A percentile compares a stretch with the other conserved stretches of the same genome.
Conservation (phyloP, 78 protist species). For the Isochrysis galbana region DNA sequence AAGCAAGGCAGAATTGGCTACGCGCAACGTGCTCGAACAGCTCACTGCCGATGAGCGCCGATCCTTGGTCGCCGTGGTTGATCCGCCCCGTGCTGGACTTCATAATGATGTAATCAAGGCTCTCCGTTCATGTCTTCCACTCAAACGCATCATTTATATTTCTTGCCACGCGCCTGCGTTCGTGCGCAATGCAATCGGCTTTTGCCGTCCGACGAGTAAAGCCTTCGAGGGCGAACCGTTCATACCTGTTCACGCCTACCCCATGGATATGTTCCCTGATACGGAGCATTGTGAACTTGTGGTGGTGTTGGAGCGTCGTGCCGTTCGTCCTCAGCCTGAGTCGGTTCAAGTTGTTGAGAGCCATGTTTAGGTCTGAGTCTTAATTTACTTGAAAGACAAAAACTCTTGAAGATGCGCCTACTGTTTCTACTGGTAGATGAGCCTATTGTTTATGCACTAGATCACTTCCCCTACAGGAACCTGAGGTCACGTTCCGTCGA, state of each 20-base stretch:
- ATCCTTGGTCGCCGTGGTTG: slow-evolving; percentile 57
- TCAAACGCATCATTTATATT: slow-evolving; percentile 70
- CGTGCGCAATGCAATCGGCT: slow-evolving; percentile 38
- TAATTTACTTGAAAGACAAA: no score
- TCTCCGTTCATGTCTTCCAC: slow-evolving; percentile 45
- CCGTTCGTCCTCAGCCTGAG: no score
- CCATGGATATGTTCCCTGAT: slow-evolving; percentile 89
- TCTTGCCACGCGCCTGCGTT: slow-evolving; percentile 71
- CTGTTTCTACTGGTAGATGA: no score
- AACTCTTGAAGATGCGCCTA: no score
- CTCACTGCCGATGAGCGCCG: neutral
- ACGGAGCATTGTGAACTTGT: slow-evolving; percentile 76
- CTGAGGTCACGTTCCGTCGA: no score
- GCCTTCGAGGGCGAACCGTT: slow-evolving; percentile 66
- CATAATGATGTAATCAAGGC: slow-evolving; percentile 68
- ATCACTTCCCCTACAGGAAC: no score
- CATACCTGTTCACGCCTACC: slow-evolving; percentile 45
- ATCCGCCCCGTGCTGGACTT: slow-evolving; percentile 77
- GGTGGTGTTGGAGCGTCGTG: slow-evolving; percentile 62
- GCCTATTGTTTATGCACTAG: no score
- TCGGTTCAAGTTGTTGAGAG: no score
- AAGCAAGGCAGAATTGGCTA: slow-evolving; percentile 72
- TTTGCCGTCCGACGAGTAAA: slow-evolving; percentile 66
- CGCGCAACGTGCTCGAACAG: neutral
- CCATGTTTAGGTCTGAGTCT: no score